These are phyloP conservation scores for Triadica sebifera DNA, from an alignment of 345 rosid genomes.

Conservation along the genomic window DNA sequence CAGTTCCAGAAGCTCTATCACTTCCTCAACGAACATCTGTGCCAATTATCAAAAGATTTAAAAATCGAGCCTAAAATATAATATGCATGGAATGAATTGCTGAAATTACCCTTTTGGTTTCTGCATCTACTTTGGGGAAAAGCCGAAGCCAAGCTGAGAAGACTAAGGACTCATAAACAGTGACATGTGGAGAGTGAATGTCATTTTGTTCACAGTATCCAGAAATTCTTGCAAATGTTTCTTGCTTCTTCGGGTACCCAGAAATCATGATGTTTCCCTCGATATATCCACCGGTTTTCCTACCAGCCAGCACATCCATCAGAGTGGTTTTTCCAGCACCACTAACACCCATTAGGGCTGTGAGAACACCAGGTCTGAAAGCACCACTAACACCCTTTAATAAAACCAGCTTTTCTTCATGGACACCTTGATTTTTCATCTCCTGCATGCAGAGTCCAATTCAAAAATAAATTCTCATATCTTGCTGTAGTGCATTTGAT, in stretches of 20 bases:
- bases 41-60: not conserved
- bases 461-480: not conserved
- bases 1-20: constrained; percentile 78
- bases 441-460: constrained; percentile 27
- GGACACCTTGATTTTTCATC: constrained; percentile 53
- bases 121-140: constrained; percentile 23
- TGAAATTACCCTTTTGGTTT: constrained; percentile 3
- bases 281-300: constrained; percentile 70
- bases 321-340: constrained; percentile 83
- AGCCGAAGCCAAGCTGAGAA: constrained; percentile 69
- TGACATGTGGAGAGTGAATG: constrained; percentile 51
- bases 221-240: constrained; percentile 67
- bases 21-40: constrained; percentile 46
- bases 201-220: constrained; percentile 73
- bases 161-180: constrained; percentile 61
- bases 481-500: not conserved
- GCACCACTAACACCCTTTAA: constrained; percentile 68
- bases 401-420: constrained; percentile 55
- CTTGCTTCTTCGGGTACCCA: constrained; percentile 68
- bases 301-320: constrained; percentile 85
- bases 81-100: not conserved
- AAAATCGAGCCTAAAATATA: not conserved
- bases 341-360: constrained; percentile 69
- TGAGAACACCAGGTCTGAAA: constrained; percentile 73
- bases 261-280: constrained; percentile 63